A percentile compares a stretch with the other conserved stretches of the same genome.
Conservation (phyloP, 2,329 filamentous ascomycete species). For the Ampelomyces quisqualis region DNA sequence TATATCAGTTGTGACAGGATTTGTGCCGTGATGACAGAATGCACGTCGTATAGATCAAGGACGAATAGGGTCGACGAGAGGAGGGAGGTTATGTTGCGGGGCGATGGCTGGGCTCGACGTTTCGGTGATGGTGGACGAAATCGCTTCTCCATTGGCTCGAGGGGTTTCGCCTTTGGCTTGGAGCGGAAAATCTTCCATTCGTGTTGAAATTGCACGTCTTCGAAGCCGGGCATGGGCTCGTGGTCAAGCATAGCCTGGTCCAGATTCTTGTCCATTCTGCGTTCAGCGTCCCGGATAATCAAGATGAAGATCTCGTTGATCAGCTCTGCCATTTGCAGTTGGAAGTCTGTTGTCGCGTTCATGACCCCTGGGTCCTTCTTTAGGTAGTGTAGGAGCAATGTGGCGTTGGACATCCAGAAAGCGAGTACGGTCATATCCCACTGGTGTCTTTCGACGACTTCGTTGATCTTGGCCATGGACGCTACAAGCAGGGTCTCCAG, state of each 20-base stretch:
- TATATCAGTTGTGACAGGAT: conserved; percentile 91
- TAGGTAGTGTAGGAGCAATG: conserved; percentile 89
- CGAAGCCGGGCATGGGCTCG: conserved; percentile 95
- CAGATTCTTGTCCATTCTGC: conserved; percentile 92
- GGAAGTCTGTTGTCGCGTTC: conserved; percentile 80
- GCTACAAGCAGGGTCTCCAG: conserved; percentile 76
- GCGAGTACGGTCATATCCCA: conserved; percentile 99
- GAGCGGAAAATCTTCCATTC: conserved; percentile 97
- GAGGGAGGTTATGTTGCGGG: conserved; percentile 91
- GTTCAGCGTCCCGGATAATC: conserved; percentile 92
- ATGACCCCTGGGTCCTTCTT: conserved; percentile 88
- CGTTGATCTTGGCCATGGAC: conserved; percentile 95
- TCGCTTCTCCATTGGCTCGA: conserved; percentile 85
- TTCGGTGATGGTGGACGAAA: conserved; percentile 92
- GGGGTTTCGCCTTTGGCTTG: conserved; percentile 79
- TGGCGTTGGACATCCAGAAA: conserved; percentile 98
- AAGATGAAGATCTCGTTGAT: conserved; percentile 98
- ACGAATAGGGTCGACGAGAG: conserved; percentile 96
- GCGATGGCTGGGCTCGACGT: conserved; percentile 84
- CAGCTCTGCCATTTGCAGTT: conserved; percentile 87
- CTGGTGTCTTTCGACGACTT: conserved; percentile 90
- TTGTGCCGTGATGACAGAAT: conserved; percentile 92
- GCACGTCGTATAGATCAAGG: conserved; percentile 96
- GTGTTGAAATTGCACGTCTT: conserved; percentile 95
- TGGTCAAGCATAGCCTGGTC: conserved; percentile 95